These are phyloP conservation scores for Myxozyma sirexii DNA, from an alignment of 805 yeast species.

Conservation along the genomic window DNA sequence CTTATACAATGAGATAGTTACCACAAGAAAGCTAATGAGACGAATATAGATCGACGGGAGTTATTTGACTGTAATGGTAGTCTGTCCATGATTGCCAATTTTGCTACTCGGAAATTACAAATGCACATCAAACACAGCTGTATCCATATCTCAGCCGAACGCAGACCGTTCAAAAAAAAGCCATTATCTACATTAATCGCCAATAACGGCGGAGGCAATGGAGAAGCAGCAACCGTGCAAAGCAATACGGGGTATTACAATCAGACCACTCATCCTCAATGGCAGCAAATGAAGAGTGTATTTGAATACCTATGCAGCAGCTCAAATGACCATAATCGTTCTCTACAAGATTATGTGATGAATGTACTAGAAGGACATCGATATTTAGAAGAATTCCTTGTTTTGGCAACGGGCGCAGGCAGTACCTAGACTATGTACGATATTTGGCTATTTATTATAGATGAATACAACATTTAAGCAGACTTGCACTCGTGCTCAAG, in stretches of 20 bases:
- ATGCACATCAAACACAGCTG: slow-evolving; percentile 15
- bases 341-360: slow-evolving; percentile 18
- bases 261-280: slow-evolving; percentile 12
- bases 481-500: slow-evolving; percentile 22
- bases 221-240: neutral
- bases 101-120: slow-evolving; percentile 1
- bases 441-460: neutral
- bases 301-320: slow-evolving; percentile 1
- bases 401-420: neutral
- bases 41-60: slow-evolving; percentile 11
- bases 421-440: neutral
- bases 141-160: slow-evolving; percentile 21
- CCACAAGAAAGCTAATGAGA: neutral
- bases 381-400: slow-evolving; percentile 19
- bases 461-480: neutral
- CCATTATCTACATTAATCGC: neutral
- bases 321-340: slow-evolving; percentile 8
- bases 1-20: neutral
- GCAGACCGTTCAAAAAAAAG: slow-evolving; percentile 14
- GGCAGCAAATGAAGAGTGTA: slow-evolving; percentile 7
- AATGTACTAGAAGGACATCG: slow-evolving; percentile 8
- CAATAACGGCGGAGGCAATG: neutral
- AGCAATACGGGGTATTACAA: neutral
- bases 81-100: slow-evolving; percentile 10
- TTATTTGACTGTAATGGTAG: slow-evolving; percentile 19